Percentiles rank a stretch among this genome's conserved stretches.
Conservation (phyloP, 169 alveolate genomes). For the Theileria annulata region DNA sequence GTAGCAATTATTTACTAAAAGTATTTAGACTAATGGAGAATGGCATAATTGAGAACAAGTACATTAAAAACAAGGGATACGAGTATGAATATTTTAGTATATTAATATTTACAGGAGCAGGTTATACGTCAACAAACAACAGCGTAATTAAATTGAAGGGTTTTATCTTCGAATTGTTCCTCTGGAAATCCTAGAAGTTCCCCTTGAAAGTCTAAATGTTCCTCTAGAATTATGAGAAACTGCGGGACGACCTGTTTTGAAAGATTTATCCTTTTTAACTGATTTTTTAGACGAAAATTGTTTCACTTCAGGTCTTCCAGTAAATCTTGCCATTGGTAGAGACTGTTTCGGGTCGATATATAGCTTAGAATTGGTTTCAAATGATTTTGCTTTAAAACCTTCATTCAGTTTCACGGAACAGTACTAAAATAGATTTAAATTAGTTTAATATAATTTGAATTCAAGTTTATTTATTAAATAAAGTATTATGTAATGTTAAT, state of each 20-base stretch:
- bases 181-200: conserved; percentile 53
- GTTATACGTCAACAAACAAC: conserved; percentile 4
- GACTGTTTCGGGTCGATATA: conserved; percentile 82
- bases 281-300: conserved; percentile 40
- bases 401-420: conserved; percentile 85
- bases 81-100: conserved; percentile 15
- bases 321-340: conserved; percentile 84
- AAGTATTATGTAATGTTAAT: neutral
- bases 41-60: conserved; percentile 40
- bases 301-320: conserved; percentile 66
- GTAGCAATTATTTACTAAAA: neutral
- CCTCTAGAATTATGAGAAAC: conserved; percentile 31
- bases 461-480: conserved; percentile 2
- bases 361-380: conserved; percentile 77
- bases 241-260: conserved; percentile 47
- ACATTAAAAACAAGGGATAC: conserved; percentile 54
- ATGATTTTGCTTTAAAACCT: conserved; percentile 85
- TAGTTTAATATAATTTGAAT: neutral
- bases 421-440: conserved; percentile 29
- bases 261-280: conserved; percentile 57
- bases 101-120: conserved; percentile 1
- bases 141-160: neutral
- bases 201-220: conserved; percentile 50
- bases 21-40: conserved; percentile 47
- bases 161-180: conserved; percentile 25